Base-by-base conservation (phyloP, 1,284 basidiomycete genomes). In the Inonotus obliquus region DNA sequence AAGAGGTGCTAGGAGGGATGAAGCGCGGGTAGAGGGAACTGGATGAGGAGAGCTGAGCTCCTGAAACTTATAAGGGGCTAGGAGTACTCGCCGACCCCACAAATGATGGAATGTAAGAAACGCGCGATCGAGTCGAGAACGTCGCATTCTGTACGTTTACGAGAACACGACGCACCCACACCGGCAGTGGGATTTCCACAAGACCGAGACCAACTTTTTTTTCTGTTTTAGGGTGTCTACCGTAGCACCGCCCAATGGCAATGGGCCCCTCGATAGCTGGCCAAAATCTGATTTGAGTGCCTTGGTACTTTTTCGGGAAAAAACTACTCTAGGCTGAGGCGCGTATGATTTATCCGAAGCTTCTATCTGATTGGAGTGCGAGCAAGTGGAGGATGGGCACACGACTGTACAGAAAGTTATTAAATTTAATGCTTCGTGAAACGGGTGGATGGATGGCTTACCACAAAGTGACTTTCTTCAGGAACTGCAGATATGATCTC, bases 351-450 rank as follows among this genome's bases (percentile, higher is more conserved):
- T 57, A 57, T 57, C 55, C 23, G 53, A 27, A 29, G 27, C 55
- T 57, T 57, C 55, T 57, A 57, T 57, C 55, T 48, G 55, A 57
- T 57, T 57, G 23, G 51, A 49, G 47, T 49, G 47, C 47, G 23
- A 49, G 21, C 21, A n/a, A 29, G 51, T 35, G 51, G 14, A 35
- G 14, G 19, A 52, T 6, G 51, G 17, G 51, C 51, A 52, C 51
- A 52, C 51, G 51, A 35, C 29, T 14, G 10, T n/a, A n/a, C n/a
- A n/a, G n/a, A n/a, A n/a, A n/a, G n/a, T n/a, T n/a, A n/a, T n/a
- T n/a, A n/a, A n/a, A n/a, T n/a, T n/a, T n/a, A n/a, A n/a, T n/a
- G n/a, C n/a, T n/a, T n/a, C n/a, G n/a, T n/a, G n/a, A 41, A 41
- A 44, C 53, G 27, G 53, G 37, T 39, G 53, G 14, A 19, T 35